These are phyloP conservation scores for Pythium rishiriense DNA, from an alignment of 352 stramenopile genomes.

Conservation along the genomic window DNA sequence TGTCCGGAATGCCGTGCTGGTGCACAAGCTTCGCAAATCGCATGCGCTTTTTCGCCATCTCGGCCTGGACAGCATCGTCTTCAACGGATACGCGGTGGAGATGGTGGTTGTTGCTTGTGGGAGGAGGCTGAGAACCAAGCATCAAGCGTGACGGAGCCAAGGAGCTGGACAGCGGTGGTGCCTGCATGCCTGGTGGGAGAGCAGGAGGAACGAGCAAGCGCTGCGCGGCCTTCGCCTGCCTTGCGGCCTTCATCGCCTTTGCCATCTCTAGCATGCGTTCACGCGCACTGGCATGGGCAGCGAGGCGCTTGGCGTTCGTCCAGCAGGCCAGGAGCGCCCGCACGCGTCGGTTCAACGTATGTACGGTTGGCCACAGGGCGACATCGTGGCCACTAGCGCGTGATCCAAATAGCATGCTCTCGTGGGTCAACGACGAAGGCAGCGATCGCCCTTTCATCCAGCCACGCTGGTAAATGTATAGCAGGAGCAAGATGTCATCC, in stretches of 20 bases:
- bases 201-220: constrained; percentile 10
- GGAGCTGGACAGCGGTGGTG: not conserved
- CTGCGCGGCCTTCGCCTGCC: not conserved
- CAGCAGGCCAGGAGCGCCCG: constrained; percentile 55
- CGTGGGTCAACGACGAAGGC: constrained; percentile 35
- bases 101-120: not conserved
- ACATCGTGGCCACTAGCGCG: constrained; percentile 34
- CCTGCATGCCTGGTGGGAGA: constrained; percentile 1
- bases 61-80: not conserved
- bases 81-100: constrained; percentile 1
- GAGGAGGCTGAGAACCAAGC: not conserved
- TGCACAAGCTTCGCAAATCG: constrained; percentile 82
- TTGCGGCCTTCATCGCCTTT: not conserved
- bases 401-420: constrained; percentile 56
- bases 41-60: constrained; percentile 41
- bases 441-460: constrained; percentile 63
- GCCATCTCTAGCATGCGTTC: constrained; percentile 10
- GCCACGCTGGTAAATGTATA: constrained; percentile 66
- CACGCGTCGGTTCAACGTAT: constrained; percentile 50
- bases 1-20: constrained; percentile 74
- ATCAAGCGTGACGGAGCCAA: not conserved
- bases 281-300: constrained; percentile 7
- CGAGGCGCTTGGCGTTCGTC: constrained; percentile 33
- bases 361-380: constrained; percentile 48
- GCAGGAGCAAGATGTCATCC: constrained; percentile 73